Evolutionary conservation across 306 rosid genomes (phyloP).

Genomic region (Purshia tridentata): DNA sequence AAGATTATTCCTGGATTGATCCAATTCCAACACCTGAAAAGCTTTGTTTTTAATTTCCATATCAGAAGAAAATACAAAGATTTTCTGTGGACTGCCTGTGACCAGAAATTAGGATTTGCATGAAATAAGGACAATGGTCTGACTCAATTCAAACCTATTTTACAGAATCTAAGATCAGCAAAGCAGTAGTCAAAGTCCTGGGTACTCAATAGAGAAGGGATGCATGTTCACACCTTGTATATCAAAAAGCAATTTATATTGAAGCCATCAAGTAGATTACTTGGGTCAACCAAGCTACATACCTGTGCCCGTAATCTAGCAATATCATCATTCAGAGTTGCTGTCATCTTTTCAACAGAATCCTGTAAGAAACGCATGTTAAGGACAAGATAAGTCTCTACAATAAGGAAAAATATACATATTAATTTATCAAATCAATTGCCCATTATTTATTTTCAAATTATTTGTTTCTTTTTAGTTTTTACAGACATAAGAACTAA

Average conservation of each 20-base stretch:
- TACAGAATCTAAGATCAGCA: constrained; percentile 1
- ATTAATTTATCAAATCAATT: background rate
- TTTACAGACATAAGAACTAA: background rate
- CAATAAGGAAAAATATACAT: background rate
- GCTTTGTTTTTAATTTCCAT: constrained; percentile 79
- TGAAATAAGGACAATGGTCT: constrained; percentile 17
- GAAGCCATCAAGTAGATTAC: constrained; percentile 22
- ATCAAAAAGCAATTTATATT: constrained; percentile 17
- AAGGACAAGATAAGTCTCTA: constrained; percentile 13
- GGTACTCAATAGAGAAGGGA: background rate
- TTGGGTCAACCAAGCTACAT: constrained; percentile 30
- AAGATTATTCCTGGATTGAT: constrained; percentile 53
- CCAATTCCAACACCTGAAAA: constrained; percentile 87
- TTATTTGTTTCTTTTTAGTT: background rate
- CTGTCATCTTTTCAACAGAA: constrained; percentile 42
- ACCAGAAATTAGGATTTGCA: constrained; percentile 31
- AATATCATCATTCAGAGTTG: constrained; percentile 43
- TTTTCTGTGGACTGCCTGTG: constrained; percentile 29
- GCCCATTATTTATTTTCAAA: background rate
- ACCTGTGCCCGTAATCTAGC: constrained; percentile 61
- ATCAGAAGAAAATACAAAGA: constrained; percentile 64
- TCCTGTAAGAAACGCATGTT: constrained; percentile 49
- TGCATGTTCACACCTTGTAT: background rate
- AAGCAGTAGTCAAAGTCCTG: background rate
- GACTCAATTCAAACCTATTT: background rate